Percentiles rank a stretch among this genome's conserved stretches.
Conservation (phyloP, 371 early-diverging fungal genomes). For the Syncephalastrum sp. region DNA sequence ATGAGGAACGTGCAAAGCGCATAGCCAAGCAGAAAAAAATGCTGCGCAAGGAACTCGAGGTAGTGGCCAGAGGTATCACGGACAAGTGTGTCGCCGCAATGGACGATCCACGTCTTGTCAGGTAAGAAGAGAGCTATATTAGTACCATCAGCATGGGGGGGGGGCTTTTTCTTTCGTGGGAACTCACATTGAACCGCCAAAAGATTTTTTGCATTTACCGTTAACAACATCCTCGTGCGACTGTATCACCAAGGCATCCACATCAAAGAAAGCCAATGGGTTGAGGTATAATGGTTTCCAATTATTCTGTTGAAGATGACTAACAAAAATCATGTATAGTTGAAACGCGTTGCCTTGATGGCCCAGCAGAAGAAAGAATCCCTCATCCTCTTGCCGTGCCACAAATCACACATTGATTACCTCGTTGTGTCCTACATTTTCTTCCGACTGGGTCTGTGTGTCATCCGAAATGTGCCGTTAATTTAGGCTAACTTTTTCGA, state of each 20-base stretch:
- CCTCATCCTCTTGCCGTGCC: constrained; percentile 80
- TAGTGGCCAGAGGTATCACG: constrained; percentile 59
- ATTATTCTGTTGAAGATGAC: constrained; percentile 1
- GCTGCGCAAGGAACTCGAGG: constrained; percentile 50
- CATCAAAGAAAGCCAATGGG: constrained; percentile 79
- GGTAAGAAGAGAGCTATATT: constrained; percentile 33
- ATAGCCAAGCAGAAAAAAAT: constrained; percentile 33
- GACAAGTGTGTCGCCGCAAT: constrained; percentile 71
- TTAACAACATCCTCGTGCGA: constrained; percentile 75
- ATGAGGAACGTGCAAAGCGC: constrained; percentile 7
- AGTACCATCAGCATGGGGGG: not conserved
- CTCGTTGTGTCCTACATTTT: constrained; percentile 84
- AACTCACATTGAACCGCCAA: not conserved
- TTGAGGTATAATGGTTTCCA: constrained; percentile 51
- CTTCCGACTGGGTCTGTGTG: constrained; percentile 62
- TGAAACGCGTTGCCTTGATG: constrained; percentile 61
- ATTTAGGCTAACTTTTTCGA: constrained; percentile 9
- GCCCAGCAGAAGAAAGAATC: constrained; percentile 73
- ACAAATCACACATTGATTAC: constrained; percentile 91
- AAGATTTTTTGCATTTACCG: constrained; percentile 70
- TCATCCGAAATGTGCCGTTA: too few relatives aligned
- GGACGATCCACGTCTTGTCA: constrained; percentile 60
- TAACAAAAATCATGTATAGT: constrained; percentile 29
- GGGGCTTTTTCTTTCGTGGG: not conserved
- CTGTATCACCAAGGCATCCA: constrained; percentile 86